Evolutionary conservation across 2,329 filamentous ascomycete species (phyloP), one percentile per base, ranked within the genome.

Genomic region (Pseudogymnoascus sp.): DNA sequence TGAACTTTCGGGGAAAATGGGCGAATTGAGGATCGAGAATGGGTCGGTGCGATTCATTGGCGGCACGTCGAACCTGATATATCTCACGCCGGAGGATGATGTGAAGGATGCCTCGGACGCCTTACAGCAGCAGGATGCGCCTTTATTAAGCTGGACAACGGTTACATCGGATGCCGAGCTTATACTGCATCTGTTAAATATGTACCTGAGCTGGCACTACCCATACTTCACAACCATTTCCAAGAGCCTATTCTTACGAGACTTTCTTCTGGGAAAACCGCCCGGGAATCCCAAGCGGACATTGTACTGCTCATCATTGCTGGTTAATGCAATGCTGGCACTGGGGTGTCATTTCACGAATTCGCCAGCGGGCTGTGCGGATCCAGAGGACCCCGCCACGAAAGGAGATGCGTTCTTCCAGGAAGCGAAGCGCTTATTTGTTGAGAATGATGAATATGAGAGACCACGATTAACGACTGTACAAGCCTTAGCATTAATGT

Each of bases 201-300:
- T 97, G 90, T 99, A 99, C 75, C 97, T 97, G 75, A 91, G 87
- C 68, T 97, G 93, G 89, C 94, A 97, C 74, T 97, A 97, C 73
- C 87, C 91, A 16, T 97, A 94, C 75, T 99, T 97, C 73, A 93
- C 91, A 3, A 94, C 90, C 0, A 78, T 97, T 6, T 93, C 92
- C 11, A 95, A 90, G 72, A 85, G 81, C 37, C 77, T 96, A 32
- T 97, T 99, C 71, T 92, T 90, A 70, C 82, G 87, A 41, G 92
- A 97, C 71, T 97, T 96, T 68, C 73, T 87, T 47, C 81, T 81
- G 12, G 93, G 94, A 0, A 85, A 81, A 64, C 82, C 83, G 3
- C 77, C 78, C 1, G 74, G 79, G 6, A 70, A 69, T 20, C 74
- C 72, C 70, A 83, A 76, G 61, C 77, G 76, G 47, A 89, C 85